phyloP scores from a whole-genome alignment of 345 rosid species.

The Pistacia integerrima region DNA sequence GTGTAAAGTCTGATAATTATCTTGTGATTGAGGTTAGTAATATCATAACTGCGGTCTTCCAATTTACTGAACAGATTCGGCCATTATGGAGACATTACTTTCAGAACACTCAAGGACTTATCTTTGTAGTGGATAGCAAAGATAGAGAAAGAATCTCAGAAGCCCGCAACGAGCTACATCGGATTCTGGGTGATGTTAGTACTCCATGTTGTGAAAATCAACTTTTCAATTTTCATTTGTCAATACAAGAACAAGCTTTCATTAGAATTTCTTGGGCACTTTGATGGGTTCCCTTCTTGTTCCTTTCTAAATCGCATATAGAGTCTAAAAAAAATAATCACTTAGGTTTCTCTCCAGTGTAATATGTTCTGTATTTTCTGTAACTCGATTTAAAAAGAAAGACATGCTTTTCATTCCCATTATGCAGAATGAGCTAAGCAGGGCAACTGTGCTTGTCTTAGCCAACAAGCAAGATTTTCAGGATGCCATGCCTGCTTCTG shows the following conservation, averaged over 20 bases:
- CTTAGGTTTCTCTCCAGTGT: neutral
- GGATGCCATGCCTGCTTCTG: conserved; percentile 44
- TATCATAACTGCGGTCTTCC: neutral
- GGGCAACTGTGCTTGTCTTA: conserved; percentile 59
- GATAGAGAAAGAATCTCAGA: conserved; percentile 57
- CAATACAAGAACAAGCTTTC: neutral
- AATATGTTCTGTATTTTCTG: neutral
- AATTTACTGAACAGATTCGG: conserved; percentile 52
- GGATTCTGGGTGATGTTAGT: conserved; percentile 57
- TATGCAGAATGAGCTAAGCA: conserved; percentile 54
- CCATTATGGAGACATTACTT: conserved; percentile 78
- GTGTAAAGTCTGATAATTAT: too few species aligned
- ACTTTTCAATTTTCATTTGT: neutral
- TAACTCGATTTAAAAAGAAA: neutral
- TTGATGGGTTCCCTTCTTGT: neutral
- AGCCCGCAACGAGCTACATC: conserved; percentile 76
- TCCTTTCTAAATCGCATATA: neutral
- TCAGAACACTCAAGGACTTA: conserved; percentile 54
- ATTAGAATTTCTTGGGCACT: neutral
- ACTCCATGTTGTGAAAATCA: neutral
- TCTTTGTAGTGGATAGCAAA: conserved; percentile 78
- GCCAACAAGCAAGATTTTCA: conserved; percentile 75
- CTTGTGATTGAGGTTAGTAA: too few species aligned
- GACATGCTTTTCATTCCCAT: neutral
- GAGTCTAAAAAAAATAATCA: neutral